Percentiles rank a stretch among this genome's conserved stretches.
phyloP scores from a whole-genome alignment of 371 early-diverging fungal species.

The Rhizopus sp. region DNA sequence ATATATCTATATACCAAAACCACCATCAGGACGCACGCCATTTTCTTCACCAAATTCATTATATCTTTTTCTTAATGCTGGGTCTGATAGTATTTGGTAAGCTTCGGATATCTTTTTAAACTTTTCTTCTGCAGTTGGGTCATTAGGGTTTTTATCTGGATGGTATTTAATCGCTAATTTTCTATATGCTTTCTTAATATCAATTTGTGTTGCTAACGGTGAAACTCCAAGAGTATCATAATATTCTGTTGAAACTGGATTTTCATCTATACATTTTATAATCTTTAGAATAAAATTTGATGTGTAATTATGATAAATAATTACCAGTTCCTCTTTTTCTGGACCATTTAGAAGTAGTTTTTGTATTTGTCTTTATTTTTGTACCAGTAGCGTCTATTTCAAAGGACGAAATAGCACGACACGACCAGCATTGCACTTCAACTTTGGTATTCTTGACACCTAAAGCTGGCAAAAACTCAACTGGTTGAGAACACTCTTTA shows the following conservation, averaged over 20 bases:
- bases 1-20: slow-evolving; percentile 69
- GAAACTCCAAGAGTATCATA: slow-evolving; percentile 64
- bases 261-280: slow-evolving; percentile 74
- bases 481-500: slow-evolving; percentile 33
- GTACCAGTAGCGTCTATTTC: slow-evolving; percentile 52
- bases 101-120: slow-evolving; percentile 96
- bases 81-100: slow-evolving; percentile 92
- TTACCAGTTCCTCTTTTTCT: slow-evolving; percentile 38
- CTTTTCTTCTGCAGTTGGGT: slow-evolving; percentile 83
- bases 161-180: slow-evolving; percentile 76
- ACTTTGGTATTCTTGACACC: slow-evolving; percentile 21
- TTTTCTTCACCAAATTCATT: slow-evolving; percentile 80
- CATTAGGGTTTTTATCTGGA: slow-evolving; percentile 70
- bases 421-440: slow-evolving; percentile 56
- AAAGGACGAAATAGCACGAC: slow-evolving; percentile 43
- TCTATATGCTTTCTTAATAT: slow-evolving; percentile 83
- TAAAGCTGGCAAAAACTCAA: slow-evolving; percentile 41
- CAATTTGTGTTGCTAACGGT: slow-evolving; percentile 53
- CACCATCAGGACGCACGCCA: slow-evolving; percentile 69
- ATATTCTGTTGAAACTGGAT: slow-evolving; percentile 73
- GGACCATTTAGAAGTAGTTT: slow-evolving; percentile 31
- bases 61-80: slow-evolving; percentile 81
- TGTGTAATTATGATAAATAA: neutral
- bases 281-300: too few species aligned
- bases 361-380: slow-evolving; percentile 31